These are phyloP conservation scores for Miamiensis avidus DNA, from an alignment of 169 alveolate species.

Conservation along the genomic window DNA sequence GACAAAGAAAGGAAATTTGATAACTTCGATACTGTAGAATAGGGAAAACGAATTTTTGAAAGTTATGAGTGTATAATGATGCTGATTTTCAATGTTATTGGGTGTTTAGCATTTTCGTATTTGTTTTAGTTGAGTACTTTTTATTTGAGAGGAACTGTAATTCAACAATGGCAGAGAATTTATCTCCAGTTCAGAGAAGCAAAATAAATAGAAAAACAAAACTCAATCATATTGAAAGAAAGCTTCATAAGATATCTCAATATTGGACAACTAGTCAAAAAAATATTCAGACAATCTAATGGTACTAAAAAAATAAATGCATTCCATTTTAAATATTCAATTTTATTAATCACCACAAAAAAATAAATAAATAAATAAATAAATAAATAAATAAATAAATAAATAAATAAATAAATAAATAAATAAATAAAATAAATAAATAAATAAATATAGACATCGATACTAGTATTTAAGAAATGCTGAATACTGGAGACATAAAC, in stretches of 20 bases:
- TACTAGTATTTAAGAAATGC: constrained; percentile 29
- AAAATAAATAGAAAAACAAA: constrained; percentile 3
- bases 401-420: too few relatives aligned
- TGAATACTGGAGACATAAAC: constrained; percentile 33
- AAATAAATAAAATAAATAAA: too few relatives aligned
- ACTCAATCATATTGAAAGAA: constrained; percentile 12
- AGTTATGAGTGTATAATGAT: neutral
- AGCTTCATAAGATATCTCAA: neutral
- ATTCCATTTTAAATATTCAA: too few relatives aligned
- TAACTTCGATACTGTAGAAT: neutral
- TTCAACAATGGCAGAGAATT: constrained; percentile 10
- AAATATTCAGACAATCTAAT: neutral
- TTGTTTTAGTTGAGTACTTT: neutral
- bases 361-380: too few relatives aligned
- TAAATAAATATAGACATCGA: neutral
- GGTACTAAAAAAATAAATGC: too few relatives aligned
- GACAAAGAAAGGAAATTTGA: neutral
- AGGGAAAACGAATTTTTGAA: too few relatives aligned
- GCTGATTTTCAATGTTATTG: neutral
- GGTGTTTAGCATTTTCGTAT: neutral
- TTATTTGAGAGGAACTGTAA: neutral
- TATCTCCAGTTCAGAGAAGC: neutral
- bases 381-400: too few relatives aligned
- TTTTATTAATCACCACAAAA: too few relatives aligned
- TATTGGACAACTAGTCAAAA: constrained; percentile 4